Evolutionary conservation across 2,329 filamentous ascomycete genomes (phyloP).

Genomic region (Dactylellina parvicollis): DNA sequence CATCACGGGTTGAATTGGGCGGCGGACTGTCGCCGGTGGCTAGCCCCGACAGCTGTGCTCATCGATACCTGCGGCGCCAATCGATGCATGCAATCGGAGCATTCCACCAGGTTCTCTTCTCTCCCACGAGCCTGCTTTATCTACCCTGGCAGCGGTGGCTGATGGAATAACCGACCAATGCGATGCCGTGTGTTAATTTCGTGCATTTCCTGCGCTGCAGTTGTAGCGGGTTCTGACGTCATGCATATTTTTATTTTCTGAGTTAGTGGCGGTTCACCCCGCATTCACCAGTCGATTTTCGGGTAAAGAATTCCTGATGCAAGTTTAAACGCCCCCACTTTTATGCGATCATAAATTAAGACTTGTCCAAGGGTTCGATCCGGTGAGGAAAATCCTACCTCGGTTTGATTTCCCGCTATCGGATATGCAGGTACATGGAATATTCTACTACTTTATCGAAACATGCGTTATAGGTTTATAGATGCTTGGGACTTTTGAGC

Average conservation of each 20-base stretch:
- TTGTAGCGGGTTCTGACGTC: conserved; percentile 36
- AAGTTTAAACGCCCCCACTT: no score
- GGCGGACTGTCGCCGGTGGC: neutral
- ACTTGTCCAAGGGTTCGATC: neutral
- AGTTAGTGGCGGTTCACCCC: neutral
- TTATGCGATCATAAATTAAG: no score
- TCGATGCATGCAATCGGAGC: conserved; percentile 3
- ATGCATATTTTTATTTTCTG: neutral
- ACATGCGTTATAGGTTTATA: neutral
- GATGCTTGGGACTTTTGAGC: conserved; percentile 14
- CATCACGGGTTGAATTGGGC: neutral
- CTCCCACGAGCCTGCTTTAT: neutral
- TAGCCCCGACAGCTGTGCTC: neutral
- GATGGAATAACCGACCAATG: neutral
- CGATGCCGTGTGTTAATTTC: neutral
- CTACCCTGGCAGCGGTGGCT: neutral
- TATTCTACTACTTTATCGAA: neutral
- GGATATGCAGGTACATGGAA: neutral
- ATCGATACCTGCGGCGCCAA: neutral
- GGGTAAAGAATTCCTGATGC: neutral
- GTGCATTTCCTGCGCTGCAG: conserved; percentile 1
- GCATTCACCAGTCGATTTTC: neutral
- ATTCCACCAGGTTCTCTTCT: conserved; percentile 31
- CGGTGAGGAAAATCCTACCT: conserved; percentile 19
- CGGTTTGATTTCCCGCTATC: neutral